Conservation (phyloP, 2,329 filamentous ascomycete species). For the Ophiostoma sp. region DNA sequence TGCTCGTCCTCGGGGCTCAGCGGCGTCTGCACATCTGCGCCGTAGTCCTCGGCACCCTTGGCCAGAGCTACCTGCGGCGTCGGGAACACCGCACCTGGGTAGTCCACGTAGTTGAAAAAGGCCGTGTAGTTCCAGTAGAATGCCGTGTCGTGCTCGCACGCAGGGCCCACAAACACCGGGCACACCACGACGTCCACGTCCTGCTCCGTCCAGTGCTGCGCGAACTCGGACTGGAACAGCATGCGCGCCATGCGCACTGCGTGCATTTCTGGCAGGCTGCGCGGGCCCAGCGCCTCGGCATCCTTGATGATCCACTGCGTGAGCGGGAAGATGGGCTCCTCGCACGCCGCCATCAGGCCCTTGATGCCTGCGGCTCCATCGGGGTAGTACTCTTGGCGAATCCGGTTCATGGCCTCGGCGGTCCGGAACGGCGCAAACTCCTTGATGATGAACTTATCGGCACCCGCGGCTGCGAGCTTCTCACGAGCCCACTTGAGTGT, state of each 20-base stretch:
- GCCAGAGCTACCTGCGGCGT: slow-evolving; percentile 2
- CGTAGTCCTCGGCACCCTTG: slow-evolving; percentile 14
- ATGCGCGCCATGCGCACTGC: slow-evolving; percentile 13
- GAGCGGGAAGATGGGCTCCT: slow-evolving; percentile 13
- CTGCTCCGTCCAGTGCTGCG: slow-evolving; percentile 12
- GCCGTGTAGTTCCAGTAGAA: slow-evolving; percentile 15
- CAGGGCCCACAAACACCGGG: slow-evolving; percentile 12
- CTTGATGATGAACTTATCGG: slow-evolving; percentile 34
- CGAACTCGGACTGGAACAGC: slow-evolving; percentile 11
- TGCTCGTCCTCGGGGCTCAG: slow-evolving; percentile 13
- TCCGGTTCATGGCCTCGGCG: slow-evolving; percentile 8
- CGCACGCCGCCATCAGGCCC: neutral
- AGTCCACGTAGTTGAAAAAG: slow-evolving; percentile 16
- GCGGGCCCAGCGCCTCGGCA: slow-evolving; percentile 10
- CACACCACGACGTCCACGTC: slow-evolving; percentile 12
- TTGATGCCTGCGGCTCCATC: slow-evolving; percentile 10
- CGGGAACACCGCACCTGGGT: slow-evolving; percentile 6
- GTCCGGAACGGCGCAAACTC: slow-evolving; percentile 14
- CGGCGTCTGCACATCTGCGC: neutral
- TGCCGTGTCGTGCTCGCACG: slow-evolving; percentile 10
- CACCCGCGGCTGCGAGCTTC: slow-evolving; percentile 41
- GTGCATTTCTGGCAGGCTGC: slow-evolving; percentile 10
- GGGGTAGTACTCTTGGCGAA: slow-evolving; percentile 14
- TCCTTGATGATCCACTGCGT: slow-evolving; percentile 15
- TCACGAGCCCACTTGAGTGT: slow-evolving; percentile 48